These are phyloP conservation scores for Moesziomyces globuligerus DNA, from an alignment of 1,284 basidiomycete species.

Conservation along the genomic window DNA sequence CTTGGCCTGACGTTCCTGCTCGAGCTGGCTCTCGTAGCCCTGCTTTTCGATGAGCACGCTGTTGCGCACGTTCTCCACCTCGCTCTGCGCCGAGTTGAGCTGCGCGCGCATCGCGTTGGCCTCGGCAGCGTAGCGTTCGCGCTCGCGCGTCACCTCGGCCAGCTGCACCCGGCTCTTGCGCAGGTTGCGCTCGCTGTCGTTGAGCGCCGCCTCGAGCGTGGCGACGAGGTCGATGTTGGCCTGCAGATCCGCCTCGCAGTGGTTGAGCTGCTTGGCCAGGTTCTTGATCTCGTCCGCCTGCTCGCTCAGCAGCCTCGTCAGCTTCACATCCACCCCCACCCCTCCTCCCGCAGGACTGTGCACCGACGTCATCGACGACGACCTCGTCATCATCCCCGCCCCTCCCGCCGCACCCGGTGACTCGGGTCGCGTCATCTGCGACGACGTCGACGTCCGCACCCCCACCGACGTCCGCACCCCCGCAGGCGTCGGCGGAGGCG, in stretches of 20 bases:
- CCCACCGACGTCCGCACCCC: slow-evolving; percentile 33
- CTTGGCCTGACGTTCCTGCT: slow-evolving; percentile 55
- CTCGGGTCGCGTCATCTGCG: slow-evolving; percentile 50
- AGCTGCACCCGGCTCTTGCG: slow-evolving; percentile 63
- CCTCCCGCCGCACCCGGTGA: slow-evolving; percentile 33
- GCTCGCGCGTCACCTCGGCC: slow-evolving; percentile 58
- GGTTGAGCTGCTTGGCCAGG: slow-evolving; percentile 86
- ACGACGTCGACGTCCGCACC: slow-evolving; percentile 49
- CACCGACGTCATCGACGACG: slow-evolving; percentile 53
- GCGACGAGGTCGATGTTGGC: slow-evolving; percentile 88
- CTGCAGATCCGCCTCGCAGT: slow-evolving; percentile 88
- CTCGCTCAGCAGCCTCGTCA: slow-evolving; percentile 73
- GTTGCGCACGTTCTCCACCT: slow-evolving; percentile 56
- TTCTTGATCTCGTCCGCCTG: slow-evolving; percentile 84
- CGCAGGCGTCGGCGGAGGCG: slow-evolving; percentile 73
- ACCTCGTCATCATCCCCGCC: slow-evolving; percentile 46
- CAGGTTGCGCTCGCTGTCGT: slow-evolving; percentile 60
- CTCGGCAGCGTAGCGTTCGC: slow-evolving; percentile 51
- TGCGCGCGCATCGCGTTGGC: slow-evolving; percentile 55
- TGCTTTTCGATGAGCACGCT: slow-evolving; percentile 58
- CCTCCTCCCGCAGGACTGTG: slow-evolving; percentile 39
- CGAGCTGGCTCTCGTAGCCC: slow-evolving; percentile 54
- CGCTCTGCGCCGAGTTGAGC: slow-evolving; percentile 50
- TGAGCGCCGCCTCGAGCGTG: slow-evolving; percentile 59
- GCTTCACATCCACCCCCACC: slow-evolving; percentile 37